phyloP scores from a whole-genome alignment of 768 basidiomycete species.

The Hysterangium stoloniferum region DNA sequence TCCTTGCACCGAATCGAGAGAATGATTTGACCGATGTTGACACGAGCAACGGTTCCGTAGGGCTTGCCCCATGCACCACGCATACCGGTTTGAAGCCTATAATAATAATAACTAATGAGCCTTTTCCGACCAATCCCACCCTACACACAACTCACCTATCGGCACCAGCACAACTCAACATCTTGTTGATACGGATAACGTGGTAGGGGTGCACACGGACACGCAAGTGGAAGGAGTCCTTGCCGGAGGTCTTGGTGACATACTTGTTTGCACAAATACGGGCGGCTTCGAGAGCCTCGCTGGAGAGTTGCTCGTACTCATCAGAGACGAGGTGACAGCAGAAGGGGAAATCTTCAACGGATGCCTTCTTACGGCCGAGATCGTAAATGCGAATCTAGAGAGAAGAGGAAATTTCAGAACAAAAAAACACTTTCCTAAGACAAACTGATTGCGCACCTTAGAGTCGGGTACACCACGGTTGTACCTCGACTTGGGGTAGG shows the following conservation, averaged over 20 bases:
- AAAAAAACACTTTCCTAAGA: background rate
- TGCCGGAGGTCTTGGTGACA: constrained; percentile 94
- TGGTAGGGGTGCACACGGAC: constrained; percentile 98
- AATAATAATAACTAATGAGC: background rate
- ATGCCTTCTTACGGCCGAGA: constrained; percentile 90
- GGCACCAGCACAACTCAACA: constrained; percentile 98
- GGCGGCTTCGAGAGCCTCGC: constrained; percentile 94
- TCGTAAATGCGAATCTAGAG: constrained; percentile 91
- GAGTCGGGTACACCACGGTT: constrained; percentile 98
- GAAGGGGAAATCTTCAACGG: constrained; percentile 97
- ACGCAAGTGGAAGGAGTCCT: constrained; percentile 97
- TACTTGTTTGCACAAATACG: constrained; percentile 99
- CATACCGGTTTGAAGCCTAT: constrained; percentile 92
- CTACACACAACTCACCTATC: constrained; percentile 61
- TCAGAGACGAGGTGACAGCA: constrained; percentile 95
- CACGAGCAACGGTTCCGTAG: constrained; percentile 91
- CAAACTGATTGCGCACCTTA: constrained; percentile 53
- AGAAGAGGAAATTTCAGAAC: background rate
- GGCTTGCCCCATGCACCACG: constrained; percentile 99
- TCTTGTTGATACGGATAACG: constrained; percentile 99
- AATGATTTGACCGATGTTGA: constrained; percentile 96
- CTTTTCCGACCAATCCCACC: background rate
- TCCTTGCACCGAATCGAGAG: constrained; percentile 90
- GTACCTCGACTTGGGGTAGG: constrained; percentile 91
- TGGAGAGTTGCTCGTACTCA: constrained; percentile 95